Evolutionary conservation across 768 basidiomycete species (phyloP), one percentile per base, ranked within the genome.

Genomic region (Pholiota molesta): DNA sequence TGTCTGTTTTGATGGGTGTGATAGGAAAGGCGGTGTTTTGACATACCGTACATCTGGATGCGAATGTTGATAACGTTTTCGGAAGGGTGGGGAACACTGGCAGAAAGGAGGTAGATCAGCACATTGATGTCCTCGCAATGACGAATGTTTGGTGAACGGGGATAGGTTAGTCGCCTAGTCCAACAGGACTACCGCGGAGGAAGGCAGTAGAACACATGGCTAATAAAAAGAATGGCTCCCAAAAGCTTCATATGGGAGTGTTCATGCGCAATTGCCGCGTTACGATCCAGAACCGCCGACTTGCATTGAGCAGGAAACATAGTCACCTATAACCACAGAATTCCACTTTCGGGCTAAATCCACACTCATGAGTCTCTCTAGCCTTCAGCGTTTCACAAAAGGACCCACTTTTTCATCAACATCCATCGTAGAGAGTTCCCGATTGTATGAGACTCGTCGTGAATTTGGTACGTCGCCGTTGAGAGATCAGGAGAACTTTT

Each of bases 21-120:
- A 52, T 42, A 49, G 37, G 55, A 39, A 61, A 57, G 28, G 47
- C 31, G n/a, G 17, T 26, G 3, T 21, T 26, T 21, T 4, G 28
- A 81, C 95, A 64, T 69, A 98, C 95, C 95, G 68, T 98, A 97
- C 97, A 99, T 99, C 85, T 99, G 97, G 62, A 99, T 94, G n/a
- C 97, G 92, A 28, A 99, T 79, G 70, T 98, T 93, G 69, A 99
- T 97, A 68, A 91, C 89, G 67, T 94, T 92, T 79, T 99, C 97
- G 10, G 97, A 97, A 3, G 97, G 97, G 79, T 99, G 97, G 2
- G 97, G 97, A 35, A 85, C 90, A 68, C 92, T 94, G 67, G 1
- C n/a, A 57, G 35, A 55, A 45, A 54, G 33, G 21, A 23, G 23
- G 42, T 19, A n/a, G 31, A 28, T 64, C 57, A 59, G 52, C 39